Percentiles rank a stretch among this genome's conserved stretches.
phyloP scores from a whole-genome alignment of 768 basidiomycete genomes.

The Zangia roseola region DNA sequence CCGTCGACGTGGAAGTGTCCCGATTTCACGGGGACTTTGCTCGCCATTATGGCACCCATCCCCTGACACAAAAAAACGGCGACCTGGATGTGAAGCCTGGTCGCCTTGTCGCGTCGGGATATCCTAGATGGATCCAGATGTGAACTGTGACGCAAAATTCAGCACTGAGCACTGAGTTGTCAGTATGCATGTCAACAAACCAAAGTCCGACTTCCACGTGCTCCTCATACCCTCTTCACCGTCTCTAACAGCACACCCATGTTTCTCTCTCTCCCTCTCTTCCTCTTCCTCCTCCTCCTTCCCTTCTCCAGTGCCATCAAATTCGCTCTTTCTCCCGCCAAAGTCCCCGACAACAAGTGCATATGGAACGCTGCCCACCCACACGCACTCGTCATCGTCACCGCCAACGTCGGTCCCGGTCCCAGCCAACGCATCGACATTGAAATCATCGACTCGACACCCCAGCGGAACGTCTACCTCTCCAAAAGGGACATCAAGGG shows the following conservation, averaged over 20 bases:
- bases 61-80: too few species aligned
- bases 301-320: conserved; percentile 65
- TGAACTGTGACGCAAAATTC: too few species aligned
- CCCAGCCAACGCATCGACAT: conserved; percentile 83
- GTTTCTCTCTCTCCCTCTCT: conserved; percentile 1
- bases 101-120: too few species aligned
- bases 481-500: conserved; percentile 85
- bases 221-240: not conserved
- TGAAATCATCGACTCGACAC: conserved; percentile 88
- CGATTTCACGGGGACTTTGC: too few species aligned
- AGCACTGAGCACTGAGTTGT: too few species aligned
- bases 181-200: too few species aligned
- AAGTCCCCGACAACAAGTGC: conserved; percentile 78
- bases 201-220: too few species aligned
- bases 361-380: conserved; percentile 93
- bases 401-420: conserved; percentile 84
- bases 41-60: too few species aligned
- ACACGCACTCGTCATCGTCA: conserved; percentile 91
- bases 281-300: conserved; percentile 32
- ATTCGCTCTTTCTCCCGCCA: conserved; percentile 71
- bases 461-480: conserved; percentile 85
- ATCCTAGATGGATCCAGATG: too few species aligned
- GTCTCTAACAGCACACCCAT: too few species aligned
- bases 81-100: too few species aligned
- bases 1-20: too few species aligned